phyloP scores from a whole-genome alignment of 1,284 basidiomycete genomes.

The Boletus sp. region DNA sequence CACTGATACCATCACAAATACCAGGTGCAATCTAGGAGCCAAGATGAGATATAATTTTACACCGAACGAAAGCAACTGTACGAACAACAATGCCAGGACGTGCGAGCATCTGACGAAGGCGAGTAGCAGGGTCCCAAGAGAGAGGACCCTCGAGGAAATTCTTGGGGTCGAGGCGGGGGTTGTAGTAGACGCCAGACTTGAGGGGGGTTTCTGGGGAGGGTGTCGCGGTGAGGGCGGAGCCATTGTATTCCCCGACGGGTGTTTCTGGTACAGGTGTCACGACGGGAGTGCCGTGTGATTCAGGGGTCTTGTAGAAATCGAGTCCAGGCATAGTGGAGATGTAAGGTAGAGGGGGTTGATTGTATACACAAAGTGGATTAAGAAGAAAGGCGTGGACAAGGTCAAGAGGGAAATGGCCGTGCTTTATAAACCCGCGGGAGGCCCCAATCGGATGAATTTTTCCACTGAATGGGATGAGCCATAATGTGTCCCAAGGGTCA shows the following conservation, averaged over 20 bases:
- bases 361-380: slow-evolving; percentile 28
- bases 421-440: slow-evolving; percentile 22
- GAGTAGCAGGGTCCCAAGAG: slow-evolving; percentile 63
- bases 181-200: slow-evolving; percentile 23
- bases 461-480: slow-evolving; percentile 6
- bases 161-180: slow-evolving; percentile 56
- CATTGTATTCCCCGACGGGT: slow-evolving; percentile 5
- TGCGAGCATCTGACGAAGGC: slow-evolving; percentile 72
- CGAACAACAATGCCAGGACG: slow-evolving; percentile 72
- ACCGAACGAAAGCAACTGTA: not conserved
- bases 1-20: slow-evolving; percentile 79
- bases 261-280: slow-evolving; percentile 6
- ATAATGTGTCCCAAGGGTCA: slow-evolving; percentile 23
- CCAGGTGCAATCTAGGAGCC: slow-evolving; percentile 60
- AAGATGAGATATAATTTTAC: not conserved
- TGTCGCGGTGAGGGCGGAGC: not conserved
- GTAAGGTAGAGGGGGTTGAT: slow-evolving; percentile 6
- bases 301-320: slow-evolving; percentile 36
- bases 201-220: slow-evolving; percentile 17
- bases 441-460: slow-evolving; percentile 16
- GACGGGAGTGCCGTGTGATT: slow-evolving; percentile 12
- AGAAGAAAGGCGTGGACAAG: slow-evolving; percentile 1
- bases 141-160: slow-evolving; percentile 67
- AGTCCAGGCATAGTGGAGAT: slow-evolving; percentile 41
- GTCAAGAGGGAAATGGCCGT: not conserved